These are phyloP conservation scores for Sclerospora graminicola DNA, from an alignment of 352 stramenopile species.

Conservation along the genomic window DNA sequence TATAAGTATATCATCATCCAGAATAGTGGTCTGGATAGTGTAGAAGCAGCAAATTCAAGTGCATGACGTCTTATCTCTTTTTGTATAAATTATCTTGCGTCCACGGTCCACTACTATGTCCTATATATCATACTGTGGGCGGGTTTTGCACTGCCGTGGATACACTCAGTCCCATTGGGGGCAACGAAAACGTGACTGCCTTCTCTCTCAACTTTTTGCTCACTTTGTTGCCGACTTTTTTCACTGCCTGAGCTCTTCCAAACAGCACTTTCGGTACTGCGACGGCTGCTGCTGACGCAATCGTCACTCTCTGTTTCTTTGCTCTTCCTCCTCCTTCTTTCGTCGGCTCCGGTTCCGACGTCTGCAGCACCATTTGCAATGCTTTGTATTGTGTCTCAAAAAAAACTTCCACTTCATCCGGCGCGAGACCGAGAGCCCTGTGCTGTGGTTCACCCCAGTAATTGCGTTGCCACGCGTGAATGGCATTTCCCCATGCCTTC, in stretches of 20 bases:
- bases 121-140: constrained; percentile 17
- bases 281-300: constrained; percentile 7
- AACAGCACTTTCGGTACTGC: constrained; percentile 42
- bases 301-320: constrained; percentile 12
- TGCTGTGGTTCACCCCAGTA: constrained; percentile 80
- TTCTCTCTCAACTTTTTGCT: constrained; percentile 57
- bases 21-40: too few species aligned
- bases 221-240: constrained; percentile 45
- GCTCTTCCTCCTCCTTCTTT: constrained; percentile 4
- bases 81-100: not conserved
- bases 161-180: constrained; percentile 55
- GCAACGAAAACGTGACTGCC: constrained; percentile 61
- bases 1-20: too few species aligned
- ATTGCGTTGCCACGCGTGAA: constrained; percentile 79
- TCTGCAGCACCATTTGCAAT: constrained; percentile 39
- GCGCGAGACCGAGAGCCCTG: constrained; percentile 26
- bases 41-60: too few species aligned
- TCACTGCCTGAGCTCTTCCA: constrained; percentile 42
- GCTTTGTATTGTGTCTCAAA: constrained; percentile 58
- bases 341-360: constrained; percentile 3
- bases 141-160: constrained; percentile 47
- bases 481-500: constrained; percentile 80
- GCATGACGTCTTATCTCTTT: too few species aligned
- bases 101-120: constrained; percentile 4
- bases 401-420: constrained; percentile 60